These are phyloP conservation scores for Globisporangium nunn DNA, from an alignment of 352 stramenopile genomes.

Conservation along the genomic window DNA sequence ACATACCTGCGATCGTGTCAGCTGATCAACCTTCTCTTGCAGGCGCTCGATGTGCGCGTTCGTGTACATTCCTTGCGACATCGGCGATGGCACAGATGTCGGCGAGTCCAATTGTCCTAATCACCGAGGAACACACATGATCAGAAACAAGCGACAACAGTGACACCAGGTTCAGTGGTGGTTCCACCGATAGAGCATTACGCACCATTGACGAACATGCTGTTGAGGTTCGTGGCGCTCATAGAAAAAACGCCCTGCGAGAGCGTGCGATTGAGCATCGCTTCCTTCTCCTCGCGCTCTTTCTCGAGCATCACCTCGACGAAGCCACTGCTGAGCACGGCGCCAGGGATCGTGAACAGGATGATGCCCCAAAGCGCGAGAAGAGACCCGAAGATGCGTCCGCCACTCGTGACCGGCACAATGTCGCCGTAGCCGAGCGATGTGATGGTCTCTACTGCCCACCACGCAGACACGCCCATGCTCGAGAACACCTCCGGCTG, in stretches of 20 bases:
- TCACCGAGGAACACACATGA: conserved; percentile 6
- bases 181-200: too few species aligned
- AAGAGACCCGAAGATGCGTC: conserved; percentile 65
- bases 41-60: conserved; percentile 19
- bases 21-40: conserved; percentile 49
- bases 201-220: conserved; percentile 21
- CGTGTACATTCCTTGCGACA: conserved; percentile 15
- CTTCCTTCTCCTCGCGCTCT: conserved; percentile 52
- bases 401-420: conserved; percentile 59
- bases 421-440: conserved; percentile 85
- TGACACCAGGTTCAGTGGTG: neutral
- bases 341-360: conserved; percentile 77
- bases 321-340: conserved; percentile 73
- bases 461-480: conserved; percentile 70
- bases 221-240: conserved; percentile 27
- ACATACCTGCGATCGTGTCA: conserved; percentile 46
- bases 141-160: neutral
- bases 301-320: conserved; percentile 81
- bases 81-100: conserved; percentile 20
- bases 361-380: conserved; percentile 84
- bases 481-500: conserved; percentile 77
- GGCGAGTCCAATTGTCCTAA: conserved; percentile 25
- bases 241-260: conserved; percentile 40
- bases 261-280: conserved; percentile 44
- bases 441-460: conserved; percentile 79